Evolutionary conservation across 2,329 filamentous ascomycete species (phyloP).

Genomic region (Pseudomassariella vexata): DNA sequence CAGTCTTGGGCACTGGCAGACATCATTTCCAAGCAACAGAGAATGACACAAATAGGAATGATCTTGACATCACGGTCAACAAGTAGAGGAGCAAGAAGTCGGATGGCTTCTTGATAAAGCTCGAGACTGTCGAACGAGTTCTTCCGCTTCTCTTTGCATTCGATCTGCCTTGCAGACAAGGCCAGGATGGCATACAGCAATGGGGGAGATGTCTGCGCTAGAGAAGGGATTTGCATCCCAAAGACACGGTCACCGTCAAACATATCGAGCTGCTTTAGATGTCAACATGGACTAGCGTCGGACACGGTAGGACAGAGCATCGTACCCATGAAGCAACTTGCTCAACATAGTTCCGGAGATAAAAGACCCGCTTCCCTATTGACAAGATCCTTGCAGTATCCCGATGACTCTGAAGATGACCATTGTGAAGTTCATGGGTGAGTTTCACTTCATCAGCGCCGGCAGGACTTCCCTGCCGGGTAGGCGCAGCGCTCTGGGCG

Average conservation of each 20-base stretch:
- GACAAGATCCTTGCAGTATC: conserved; percentile 22
- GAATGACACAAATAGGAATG: conserved; percentile 31
- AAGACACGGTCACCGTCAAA: conserved; percentile 49
- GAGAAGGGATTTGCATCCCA: conserved; percentile 42
- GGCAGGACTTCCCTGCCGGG: conserved; percentile 27
- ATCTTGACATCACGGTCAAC: conserved; percentile 24
- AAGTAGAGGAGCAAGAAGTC: conserved; percentile 29
- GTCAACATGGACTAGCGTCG: conserved; percentile 6
- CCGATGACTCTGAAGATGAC: conserved; percentile 4
- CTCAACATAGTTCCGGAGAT: conserved; percentile 45
- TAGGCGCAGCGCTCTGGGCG: conserved; percentile 35
- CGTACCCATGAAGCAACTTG: conserved; percentile 46
- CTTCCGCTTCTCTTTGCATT: conserved; percentile 38
- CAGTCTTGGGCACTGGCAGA: conserved; percentile 39
- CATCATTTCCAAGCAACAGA: conserved; percentile 38
- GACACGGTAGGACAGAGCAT: background rate
- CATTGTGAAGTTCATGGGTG: conserved; percentile 5
- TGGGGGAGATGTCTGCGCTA: conserved; percentile 39
- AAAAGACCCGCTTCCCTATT: conserved; percentile 27
- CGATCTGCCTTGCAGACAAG: conserved; percentile 48
- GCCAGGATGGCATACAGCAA: conserved; percentile 47
- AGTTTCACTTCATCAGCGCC: conserved; percentile 3
- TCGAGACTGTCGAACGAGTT: conserved; percentile 46
- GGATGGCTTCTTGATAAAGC: conserved; percentile 49
- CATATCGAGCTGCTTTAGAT: conserved; percentile 49